Evolutionary conservation across 176 grass and related monocot genomes (phyloP).

Genomic region (Leersia perrieri): DNA sequence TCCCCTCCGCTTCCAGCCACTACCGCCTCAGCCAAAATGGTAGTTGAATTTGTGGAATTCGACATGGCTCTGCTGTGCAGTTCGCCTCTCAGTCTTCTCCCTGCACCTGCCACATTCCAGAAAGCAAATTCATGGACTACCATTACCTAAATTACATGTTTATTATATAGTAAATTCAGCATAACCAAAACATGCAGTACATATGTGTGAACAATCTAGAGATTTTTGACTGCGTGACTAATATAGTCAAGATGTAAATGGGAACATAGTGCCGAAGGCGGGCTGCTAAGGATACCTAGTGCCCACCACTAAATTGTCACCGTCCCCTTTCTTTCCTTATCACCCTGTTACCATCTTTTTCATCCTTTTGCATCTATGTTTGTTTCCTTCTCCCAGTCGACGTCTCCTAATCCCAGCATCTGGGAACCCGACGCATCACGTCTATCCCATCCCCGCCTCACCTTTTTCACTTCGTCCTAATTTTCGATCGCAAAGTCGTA

Average conservation of each 20-base stretch:
- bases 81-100: not conserved
- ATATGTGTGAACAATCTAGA: not conserved
- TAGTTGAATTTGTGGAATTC: constrained; percentile 26
- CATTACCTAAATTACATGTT: not conserved
- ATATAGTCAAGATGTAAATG: not conserved
- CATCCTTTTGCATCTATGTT: not conserved
- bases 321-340: not conserved
- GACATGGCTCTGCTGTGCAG: constrained; percentile 43
- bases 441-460: not conserved
- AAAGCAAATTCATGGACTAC: not conserved
- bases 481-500: not conserved
- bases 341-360: not conserved
- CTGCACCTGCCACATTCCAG: not conserved
- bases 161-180: not conserved
- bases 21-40: not conserved
- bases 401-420: not conserved
- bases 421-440: constrained; percentile 28
- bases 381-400: not conserved
- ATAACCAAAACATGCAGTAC: not conserved
- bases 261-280: not conserved
- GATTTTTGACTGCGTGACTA: not conserved
- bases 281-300: not conserved
- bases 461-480: not conserved
- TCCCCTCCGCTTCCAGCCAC: constrained; percentile 12
- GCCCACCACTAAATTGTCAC: not conserved